These are phyloP conservation scores for Hyaloscypha bicolor DNA, from an alignment of 495 filamentous ascomycete species.

Conservation along the genomic window DNA sequence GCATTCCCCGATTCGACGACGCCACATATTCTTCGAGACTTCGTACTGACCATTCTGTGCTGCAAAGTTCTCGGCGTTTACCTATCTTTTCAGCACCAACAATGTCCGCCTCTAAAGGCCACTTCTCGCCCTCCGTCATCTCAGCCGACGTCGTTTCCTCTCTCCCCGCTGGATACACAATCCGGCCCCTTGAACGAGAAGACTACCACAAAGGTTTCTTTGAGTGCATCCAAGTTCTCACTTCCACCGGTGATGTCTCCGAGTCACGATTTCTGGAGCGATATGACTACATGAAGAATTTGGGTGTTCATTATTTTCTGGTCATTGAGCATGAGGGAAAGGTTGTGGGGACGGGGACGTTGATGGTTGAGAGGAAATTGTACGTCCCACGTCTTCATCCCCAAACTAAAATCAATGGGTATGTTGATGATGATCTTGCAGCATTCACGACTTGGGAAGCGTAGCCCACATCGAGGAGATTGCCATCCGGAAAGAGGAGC, in stretches of 20 bases:
- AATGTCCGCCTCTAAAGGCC: slow-evolving; percentile 39
- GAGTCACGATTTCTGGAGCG: slow-evolving; percentile 72
- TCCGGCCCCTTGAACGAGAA: slow-evolving; percentile 73
- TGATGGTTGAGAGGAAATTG: slow-evolving; percentile 86
- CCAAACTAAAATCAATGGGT: not conserved
- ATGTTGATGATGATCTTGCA: slow-evolving; percentile 28
- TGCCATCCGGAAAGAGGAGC: slow-evolving; percentile 85
- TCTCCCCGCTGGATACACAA: slow-evolving; percentile 76
- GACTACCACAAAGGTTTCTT: slow-evolving; percentile 83
- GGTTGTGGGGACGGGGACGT: slow-evolving; percentile 81
- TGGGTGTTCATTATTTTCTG: slow-evolving; percentile 79
- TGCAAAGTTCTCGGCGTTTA: no score
- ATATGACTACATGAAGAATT: slow-evolving; percentile 78
- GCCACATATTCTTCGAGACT: no score
- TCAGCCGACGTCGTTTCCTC: slow-evolving; percentile 66
- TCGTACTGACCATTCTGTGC: not conserved
- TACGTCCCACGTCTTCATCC: slow-evolving; percentile 39
- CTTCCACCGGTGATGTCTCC: slow-evolving; percentile 83
- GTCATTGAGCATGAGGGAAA: slow-evolving; percentile 71
- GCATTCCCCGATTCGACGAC: no score
- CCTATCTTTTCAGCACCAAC: not conserved
- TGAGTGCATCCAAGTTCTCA: slow-evolving; percentile 88
- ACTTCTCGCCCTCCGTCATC: slow-evolving; percentile 78
- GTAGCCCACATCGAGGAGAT: slow-evolving; percentile 98
- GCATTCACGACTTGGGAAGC: slow-evolving; percentile 68